These are phyloP conservation scores for Pharus latifolius DNA, from an alignment of 176 grass and related monocot species.

Conservation along the genomic window DNA sequence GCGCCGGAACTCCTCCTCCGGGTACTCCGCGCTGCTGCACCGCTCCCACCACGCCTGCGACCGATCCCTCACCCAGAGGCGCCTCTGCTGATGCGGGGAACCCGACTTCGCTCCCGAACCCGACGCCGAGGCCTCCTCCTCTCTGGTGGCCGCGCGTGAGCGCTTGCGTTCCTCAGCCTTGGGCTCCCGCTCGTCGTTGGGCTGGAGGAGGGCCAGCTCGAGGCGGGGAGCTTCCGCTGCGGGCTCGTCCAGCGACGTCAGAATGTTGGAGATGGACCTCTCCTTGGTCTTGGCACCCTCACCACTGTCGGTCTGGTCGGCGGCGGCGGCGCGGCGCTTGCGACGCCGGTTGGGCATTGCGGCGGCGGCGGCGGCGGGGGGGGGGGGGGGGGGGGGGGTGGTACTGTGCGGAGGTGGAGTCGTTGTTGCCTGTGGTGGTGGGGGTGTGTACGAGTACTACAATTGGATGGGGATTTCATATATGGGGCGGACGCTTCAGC, in stretches of 20 bases:
- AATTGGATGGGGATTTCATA: too few relatives aligned
- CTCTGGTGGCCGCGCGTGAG: not conserved
- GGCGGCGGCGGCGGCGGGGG: not conserved
- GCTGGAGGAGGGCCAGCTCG: slow-evolving; percentile 22
- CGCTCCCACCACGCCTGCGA: slow-evolving; percentile 49
- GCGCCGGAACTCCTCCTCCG: slow-evolving; percentile 39
- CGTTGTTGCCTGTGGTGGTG: too few relatives aligned
- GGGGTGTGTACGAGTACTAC: too few relatives aligned
- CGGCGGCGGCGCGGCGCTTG: slow-evolving; percentile 4
- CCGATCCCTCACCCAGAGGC: slow-evolving; percentile 49
- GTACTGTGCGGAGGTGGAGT: too few relatives aligned
- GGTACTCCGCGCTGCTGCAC: slow-evolving; percentile 34
- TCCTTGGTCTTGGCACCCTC: not conserved
- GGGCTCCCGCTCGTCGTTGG: not conserved
- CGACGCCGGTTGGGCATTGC: slow-evolving; percentile 14
- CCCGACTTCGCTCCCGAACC: too few relatives aligned
- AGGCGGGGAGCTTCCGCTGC: not conserved
- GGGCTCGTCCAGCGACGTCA: slow-evolving; percentile 11
- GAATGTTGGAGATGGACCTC: not conserved
- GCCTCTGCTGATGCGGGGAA: slow-evolving; percentile 19
- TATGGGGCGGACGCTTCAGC: too few relatives aligned
- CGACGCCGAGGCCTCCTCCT: not conserved
- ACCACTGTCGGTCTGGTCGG: not conserved
- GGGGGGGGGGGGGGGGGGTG: too few relatives aligned
- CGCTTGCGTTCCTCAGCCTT: not conserved